These are phyloP conservation scores for Chrysopogon serrulatus DNA, from an alignment of 176 grass and related monocot genomes.

Conservation along the genomic window DNA sequence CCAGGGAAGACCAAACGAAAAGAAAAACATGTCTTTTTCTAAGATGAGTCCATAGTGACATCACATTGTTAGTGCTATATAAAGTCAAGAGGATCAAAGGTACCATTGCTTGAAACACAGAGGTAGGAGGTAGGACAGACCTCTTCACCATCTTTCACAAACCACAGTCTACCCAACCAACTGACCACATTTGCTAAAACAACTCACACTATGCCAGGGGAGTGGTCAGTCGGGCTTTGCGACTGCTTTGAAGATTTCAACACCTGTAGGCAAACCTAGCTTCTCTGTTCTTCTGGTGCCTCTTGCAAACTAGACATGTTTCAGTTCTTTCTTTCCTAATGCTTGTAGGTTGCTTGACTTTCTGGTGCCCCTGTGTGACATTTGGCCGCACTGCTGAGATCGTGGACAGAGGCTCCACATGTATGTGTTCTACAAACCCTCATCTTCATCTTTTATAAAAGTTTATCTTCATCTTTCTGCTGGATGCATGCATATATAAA, in stretches of 20 bases:
- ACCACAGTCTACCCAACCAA: background rate
- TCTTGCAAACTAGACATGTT: background rate
- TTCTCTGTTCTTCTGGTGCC: background rate
- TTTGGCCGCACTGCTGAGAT: constrained; percentile 53
- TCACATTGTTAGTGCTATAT: background rate
- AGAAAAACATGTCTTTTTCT: background rate
- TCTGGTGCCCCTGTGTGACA: constrained; percentile 62
- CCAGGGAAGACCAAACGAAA: background rate
- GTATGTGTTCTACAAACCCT: constrained; percentile 25
- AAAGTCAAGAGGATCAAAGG: background rate
- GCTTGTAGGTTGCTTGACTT: constrained; percentile 55
- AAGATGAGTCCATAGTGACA: background rate
- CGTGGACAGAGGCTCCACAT: constrained; percentile 50
- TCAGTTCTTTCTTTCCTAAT: background rate
- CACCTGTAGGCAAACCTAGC: constrained; percentile 32
- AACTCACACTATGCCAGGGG: constrained; percentile 7
- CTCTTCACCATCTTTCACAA: background rate
- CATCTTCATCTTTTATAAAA: background rate
- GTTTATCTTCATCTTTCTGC: background rate
- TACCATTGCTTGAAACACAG: background rate
- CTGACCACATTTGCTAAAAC: background rate
- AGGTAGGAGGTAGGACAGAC: background rate
- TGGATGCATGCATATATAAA: background rate
- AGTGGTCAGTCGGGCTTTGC: constrained; percentile 53
- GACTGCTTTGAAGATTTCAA: constrained; percentile 31